A percentile compares a stretch with the other conserved stretches of the same genome.
phyloP scores from a whole-genome alignment of 1,139 yeast genomes.

The Hyphopichia pseudoburtonii region DNA sequence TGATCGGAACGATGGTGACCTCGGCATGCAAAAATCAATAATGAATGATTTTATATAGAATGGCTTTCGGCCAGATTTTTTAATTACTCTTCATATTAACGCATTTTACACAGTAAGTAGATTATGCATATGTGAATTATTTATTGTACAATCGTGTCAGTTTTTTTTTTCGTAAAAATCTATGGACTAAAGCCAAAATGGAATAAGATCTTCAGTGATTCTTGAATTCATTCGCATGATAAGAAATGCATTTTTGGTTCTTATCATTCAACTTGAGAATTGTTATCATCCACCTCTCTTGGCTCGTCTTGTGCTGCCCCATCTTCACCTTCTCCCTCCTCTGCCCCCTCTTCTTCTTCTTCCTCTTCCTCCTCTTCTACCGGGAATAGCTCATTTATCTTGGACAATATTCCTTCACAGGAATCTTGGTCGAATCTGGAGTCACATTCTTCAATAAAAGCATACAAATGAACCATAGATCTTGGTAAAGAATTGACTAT shows the following conservation, averaged over 20 bases:
- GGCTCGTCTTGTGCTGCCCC: background rate
- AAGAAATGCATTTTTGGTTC: too few relatives aligned
- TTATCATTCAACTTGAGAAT: too few relatives aligned
- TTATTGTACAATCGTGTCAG: too few relatives aligned
- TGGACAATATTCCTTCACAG: slow-evolving; percentile 52
- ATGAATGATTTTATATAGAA: slow-evolving; percentile 29
- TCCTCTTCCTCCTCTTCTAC: slow-evolving; percentile 32
- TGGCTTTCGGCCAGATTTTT: too few relatives aligned
- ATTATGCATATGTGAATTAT: too few relatives aligned
- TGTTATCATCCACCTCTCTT: too few relatives aligned
- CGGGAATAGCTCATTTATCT: slow-evolving; percentile 53
- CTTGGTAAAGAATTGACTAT: slow-evolving; percentile 78
- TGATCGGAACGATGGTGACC: slow-evolving; percentile 14
- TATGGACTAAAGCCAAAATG: too few relatives aligned
- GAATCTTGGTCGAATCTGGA: slow-evolving; percentile 68
- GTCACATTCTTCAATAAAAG: slow-evolving; percentile 90
- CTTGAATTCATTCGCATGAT: too few relatives aligned
- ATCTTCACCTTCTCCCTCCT: slow-evolving; percentile 16
- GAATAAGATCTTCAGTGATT: too few relatives aligned
- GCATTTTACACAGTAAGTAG: too few relatives aligned
- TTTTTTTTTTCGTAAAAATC: too few relatives aligned
- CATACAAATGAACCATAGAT: slow-evolving; percentile 73
- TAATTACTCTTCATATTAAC: too few relatives aligned
- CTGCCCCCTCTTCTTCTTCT: slow-evolving; percentile 30
- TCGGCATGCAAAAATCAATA: slow-evolving; percentile 15